Percentiles rank a stretch among this genome's conserved stretches.
Conservation (phyloP, 768 basidiomycete species). For the Russula earlei region DNA sequence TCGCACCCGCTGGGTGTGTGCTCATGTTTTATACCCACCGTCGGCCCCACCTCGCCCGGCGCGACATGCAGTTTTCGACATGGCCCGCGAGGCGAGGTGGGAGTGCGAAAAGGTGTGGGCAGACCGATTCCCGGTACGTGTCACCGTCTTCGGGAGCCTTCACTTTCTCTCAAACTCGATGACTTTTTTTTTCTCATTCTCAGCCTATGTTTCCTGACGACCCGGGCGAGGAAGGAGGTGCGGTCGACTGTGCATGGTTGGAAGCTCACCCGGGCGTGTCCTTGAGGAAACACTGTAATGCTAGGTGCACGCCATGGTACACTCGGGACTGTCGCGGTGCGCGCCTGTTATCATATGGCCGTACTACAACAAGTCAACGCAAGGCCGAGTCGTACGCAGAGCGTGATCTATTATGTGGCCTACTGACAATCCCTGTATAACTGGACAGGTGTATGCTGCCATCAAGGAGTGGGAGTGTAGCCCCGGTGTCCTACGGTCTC, state of each 20-base stretch:
- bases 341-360: no score
- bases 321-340: no score
- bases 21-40: slow-evolving; percentile 90
- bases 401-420: no score
- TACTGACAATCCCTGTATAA: no score
- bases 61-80: slow-evolving; percentile 77
- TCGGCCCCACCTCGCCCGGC: slow-evolving; percentile 70
- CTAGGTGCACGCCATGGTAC: no score
- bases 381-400: no score
- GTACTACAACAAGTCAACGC: no score
- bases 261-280: slow-evolving; percentile 36
- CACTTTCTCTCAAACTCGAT: not conserved
- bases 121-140: slow-evolving; percentile 52
- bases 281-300: not conserved
- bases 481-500: no score
- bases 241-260: slow-evolving; percentile 83
- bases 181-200: not conserved
- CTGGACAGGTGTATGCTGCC: no score
- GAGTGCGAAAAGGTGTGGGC: slow-evolving; percentile 57
- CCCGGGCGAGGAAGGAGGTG: slow-evolving; percentile 63
- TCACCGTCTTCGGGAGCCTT: not conserved
- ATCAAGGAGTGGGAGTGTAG: no score
- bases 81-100: slow-evolving; percentile 61
- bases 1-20: slow-evolving; percentile 28
- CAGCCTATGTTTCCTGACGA: slow-evolving; percentile 91